Base-by-base conservation (phyloP, 1,284 basidiomycete genomes). In the Rhodotorula sp. region DNA sequence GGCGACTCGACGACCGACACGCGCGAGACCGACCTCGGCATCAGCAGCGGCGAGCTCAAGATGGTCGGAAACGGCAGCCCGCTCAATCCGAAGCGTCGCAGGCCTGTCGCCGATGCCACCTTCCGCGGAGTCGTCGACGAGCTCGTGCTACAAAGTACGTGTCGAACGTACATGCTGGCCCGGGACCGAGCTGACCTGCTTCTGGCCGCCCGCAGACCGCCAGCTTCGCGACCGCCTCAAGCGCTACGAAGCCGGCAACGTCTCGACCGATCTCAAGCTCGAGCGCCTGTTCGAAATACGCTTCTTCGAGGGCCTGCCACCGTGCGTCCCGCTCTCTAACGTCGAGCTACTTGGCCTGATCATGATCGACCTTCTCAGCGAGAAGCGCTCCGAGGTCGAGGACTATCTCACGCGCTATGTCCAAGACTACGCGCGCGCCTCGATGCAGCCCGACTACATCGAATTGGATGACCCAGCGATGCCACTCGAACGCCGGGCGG, bases 241-340 rank as follows among this genome's bases (percentile, higher is more conserved):
- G 21, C 72, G 70, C 9, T 76, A 74, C 66, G 74, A 76, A 21
- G 66, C 66, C 4, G 56, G 48, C 4, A 57, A 62, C 12, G 64
- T 76, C 7, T 68, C 74, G 14, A 10, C 41, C 19, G 67, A 72
- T 7, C 54, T 76, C 49, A 72, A 74, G 62, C 61, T 67, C 23
- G 71, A 72, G 27, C 66, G 72, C 13, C 44, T 76, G 5, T 74
- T 76, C 56, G 74, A 76, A 52, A 65, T 76, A 17, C 69, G 74
- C 16, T 76, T 69, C 50, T 71, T 67, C 42, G 66, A 67, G 16
- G 74, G 67, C 17, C 57, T 76, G 1, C 68, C 74, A 3, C 44
- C 61, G 74, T 71, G 50, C 45, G 72, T 52, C 25, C 13, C 56
- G 41, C 9, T 13, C 7, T 44, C 41, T 49, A 45, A 10, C 5